A percentile compares a stretch with the other conserved stretches of the same genome.
Conservation (phyloP, 768 basidiomycete species). For the Calocera cornea region DNA sequence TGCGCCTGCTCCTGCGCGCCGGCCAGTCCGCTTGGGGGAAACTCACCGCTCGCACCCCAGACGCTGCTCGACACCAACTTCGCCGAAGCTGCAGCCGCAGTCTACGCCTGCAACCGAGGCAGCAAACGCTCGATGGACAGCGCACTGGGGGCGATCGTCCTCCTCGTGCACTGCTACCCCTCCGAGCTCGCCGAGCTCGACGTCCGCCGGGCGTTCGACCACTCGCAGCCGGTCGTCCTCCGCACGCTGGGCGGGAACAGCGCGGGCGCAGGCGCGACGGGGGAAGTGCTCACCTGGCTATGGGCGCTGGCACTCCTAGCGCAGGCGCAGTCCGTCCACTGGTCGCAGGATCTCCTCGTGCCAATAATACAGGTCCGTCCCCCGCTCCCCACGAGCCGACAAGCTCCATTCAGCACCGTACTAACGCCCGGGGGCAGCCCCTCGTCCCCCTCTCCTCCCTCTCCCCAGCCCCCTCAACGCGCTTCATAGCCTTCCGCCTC, state of each 20-base stretch:
- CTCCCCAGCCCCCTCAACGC: no score
- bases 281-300: neutral
- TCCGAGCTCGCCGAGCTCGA: neutral
- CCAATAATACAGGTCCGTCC: neutral
- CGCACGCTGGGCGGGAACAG: neutral
- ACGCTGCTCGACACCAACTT: neutral
- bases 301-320: neutral
- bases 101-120: neutral
- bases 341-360: neutral
- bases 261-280: no score
- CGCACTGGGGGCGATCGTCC: neutral
- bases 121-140: neutral
- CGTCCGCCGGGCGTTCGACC: neutral
- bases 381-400: no score
- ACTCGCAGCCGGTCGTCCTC: neutral
- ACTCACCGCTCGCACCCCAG: no score
- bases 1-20: no score
- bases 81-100: neutral
- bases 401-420: no score
- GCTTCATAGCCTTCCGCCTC: conserved; percentile 45
- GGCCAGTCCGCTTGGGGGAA: no score
- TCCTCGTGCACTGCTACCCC: neutral
- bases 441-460: conserved; percentile 27
- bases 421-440: no score
- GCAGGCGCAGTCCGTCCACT: neutral